These are phyloP conservation scores for Entomophthora muscae DNA, from an alignment of 371 early-diverging fungal genomes.

Conservation along the genomic window DNA sequence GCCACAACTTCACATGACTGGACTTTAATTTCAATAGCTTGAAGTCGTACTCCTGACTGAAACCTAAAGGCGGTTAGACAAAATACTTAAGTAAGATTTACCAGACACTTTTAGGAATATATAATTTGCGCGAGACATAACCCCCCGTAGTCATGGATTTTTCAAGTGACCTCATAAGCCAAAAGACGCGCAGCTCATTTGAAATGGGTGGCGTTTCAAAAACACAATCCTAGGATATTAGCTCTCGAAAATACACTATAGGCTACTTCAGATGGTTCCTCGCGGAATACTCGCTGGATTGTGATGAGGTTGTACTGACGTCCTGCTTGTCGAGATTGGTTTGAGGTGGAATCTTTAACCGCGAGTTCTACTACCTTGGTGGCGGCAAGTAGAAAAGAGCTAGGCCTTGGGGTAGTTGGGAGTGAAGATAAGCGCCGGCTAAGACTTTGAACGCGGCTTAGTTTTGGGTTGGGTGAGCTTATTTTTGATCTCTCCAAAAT, in stretches of 20 bases:
- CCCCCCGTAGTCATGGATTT: conserved; percentile 21
- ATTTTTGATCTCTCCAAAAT: not conserved
- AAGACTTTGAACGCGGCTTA: not conserved
- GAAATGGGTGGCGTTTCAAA: conserved; percentile 17
- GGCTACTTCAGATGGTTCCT: conserved; percentile 5
- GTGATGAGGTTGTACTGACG: conserved; percentile 4
- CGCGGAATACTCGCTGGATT: conserved; percentile 5
- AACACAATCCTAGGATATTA: not conserved
- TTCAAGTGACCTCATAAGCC: conserved; percentile 21
- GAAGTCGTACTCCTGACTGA: conserved; percentile 5
- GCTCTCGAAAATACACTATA: not conserved
- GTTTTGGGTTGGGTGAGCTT: not conserved
- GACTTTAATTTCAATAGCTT: conserved; percentile 7
- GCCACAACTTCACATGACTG: conserved; percentile 5
- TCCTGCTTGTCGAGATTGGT: not conserved
- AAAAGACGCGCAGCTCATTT: conserved; percentile 18
- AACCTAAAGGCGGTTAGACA: conserved; percentile 10
- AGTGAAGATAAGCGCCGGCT: not conserved
- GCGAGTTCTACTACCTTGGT: conserved; percentile 4
- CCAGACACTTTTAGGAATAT: conserved; percentile 21
- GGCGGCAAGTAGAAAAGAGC: conserved; percentile 3
- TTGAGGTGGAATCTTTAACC: not conserved
- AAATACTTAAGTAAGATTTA: conserved; percentile 16
- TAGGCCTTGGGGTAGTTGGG: not conserved
- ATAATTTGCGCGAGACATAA: conserved; percentile 19